A percentile compares a stretch with the other conserved stretches of the same genome.
Evolutionary conservation across 129 eudicot genomes (phyloP).

Genomic region (Flaveria ramosissima): DNA sequence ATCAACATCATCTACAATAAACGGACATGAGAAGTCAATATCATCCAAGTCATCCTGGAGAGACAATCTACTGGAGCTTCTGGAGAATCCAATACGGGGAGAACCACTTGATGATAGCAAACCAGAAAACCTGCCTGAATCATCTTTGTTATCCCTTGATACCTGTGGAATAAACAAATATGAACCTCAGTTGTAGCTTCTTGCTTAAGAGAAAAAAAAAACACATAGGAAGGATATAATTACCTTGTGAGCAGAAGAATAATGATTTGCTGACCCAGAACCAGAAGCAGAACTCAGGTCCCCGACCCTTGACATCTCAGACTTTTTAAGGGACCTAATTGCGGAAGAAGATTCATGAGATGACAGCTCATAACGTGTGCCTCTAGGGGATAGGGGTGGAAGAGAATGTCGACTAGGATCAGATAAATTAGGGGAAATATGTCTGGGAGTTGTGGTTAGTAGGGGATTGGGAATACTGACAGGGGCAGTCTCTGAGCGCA

Average conservation of each 20-base stretch:
- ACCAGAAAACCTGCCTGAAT: conserved; percentile 95
- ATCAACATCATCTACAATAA: conserved; percentile 95
- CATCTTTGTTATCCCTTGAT: conserved; percentile 75
- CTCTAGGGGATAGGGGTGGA: conserved; percentile 85
- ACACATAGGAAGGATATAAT: not conserved
- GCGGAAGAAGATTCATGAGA: conserved; percentile 86
- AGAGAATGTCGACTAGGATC: conserved; percentile 85
- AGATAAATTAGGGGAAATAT: conserved; percentile 85
- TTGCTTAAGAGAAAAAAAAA: conserved; percentile 1
- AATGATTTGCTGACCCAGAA: conserved; percentile 45
- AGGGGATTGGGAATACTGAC: conserved; percentile 86
- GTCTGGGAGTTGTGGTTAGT: conserved; percentile 66
- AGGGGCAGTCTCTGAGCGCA: conserved; percentile 82
- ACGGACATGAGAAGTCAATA: conserved; percentile 80
- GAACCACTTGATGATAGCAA: conserved; percentile 90
- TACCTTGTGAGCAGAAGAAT: conserved; percentile 67
- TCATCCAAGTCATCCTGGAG: conserved; percentile 95
- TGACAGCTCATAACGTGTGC: conserved; percentile 59
- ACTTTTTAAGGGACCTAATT: conserved; percentile 61
- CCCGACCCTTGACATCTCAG: conserved; percentile 67
- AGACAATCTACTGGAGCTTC: conserved; percentile 92
- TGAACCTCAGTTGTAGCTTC: conserved; percentile 22
- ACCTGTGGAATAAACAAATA: conserved; percentile 42
- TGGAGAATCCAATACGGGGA: conserved; percentile 84
- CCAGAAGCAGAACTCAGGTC: conserved; percentile 56